These are phyloP conservation scores for Phoma herbarum DNA, from an alignment of 2,329 filamentous ascomycete species.

Conservation along the genomic window DNA sequence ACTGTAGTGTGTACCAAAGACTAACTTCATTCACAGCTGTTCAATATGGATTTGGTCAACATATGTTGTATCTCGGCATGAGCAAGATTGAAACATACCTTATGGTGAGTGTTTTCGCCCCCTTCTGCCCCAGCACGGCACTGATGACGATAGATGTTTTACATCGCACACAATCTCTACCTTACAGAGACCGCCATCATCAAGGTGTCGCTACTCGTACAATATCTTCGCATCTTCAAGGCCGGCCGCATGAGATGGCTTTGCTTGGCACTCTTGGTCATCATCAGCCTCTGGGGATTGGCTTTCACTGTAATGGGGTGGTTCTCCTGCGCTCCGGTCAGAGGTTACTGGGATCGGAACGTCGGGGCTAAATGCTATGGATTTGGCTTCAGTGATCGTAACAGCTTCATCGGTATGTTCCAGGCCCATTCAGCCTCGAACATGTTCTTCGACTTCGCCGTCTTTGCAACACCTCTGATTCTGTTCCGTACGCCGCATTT, in stretches of 20 bases:
- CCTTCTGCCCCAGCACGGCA: neutral
- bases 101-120: constrained; percentile 14
- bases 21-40: constrained; percentile 36
- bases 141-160: constrained; percentile 35
- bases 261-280: constrained; percentile 33
- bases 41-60: constrained; percentile 43
- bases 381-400: constrained; percentile 32
- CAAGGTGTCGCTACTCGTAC: constrained; percentile 48
- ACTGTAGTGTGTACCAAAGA: neutral
- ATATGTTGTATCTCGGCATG: constrained; percentile 40
- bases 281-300: constrained; percentile 44
- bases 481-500: constrained; percentile 42
- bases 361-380: constrained; percentile 40
- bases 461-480: constrained; percentile 44
- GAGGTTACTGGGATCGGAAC: constrained; percentile 36
- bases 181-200: constrained; percentile 44
- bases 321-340: constrained; percentile 44
- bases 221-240: constrained; percentile 51
- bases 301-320: constrained; percentile 41
- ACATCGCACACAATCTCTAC: constrained; percentile 42
- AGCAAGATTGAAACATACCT: constrained; percentile 28
- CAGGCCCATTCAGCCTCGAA: constrained; percentile 43
- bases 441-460: constrained; percentile 47
- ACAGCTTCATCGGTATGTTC: constrained; percentile 38
- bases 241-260: constrained; percentile 40